Conservation (phyloP, 2,329 filamentous ascomycete species). For the Scytalidium sp. region DNA sequence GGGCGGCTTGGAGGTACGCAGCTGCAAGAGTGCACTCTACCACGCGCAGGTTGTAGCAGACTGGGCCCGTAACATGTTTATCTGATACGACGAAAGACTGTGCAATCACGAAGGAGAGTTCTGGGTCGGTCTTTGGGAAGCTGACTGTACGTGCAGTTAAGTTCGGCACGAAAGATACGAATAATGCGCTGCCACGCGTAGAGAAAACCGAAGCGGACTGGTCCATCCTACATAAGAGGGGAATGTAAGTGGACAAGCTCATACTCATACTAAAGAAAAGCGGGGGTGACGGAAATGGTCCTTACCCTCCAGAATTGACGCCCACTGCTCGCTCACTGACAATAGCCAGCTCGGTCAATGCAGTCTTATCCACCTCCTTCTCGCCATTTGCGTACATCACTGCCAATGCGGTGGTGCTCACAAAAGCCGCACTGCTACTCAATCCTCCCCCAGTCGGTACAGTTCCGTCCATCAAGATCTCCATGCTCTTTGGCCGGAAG, state of each 20-base stretch:
- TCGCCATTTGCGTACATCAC: constrained; percentile 85
- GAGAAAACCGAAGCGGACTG: constrained; percentile 96
- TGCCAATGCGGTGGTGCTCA: constrained; percentile 84
- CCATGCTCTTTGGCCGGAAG: constrained; percentile 73
- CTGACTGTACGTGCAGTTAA: constrained; percentile 75
- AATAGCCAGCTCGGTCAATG: constrained; percentile 88
- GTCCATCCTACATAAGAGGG: constrained; percentile 85
- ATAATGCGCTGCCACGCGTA: constrained; percentile 77
- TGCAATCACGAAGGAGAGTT: constrained; percentile 88
- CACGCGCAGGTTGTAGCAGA: constrained; percentile 95
- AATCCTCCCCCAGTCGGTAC: constrained; percentile 91
- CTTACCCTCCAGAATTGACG: constrained; percentile 91
- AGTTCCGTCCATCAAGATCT: constrained; percentile 85
- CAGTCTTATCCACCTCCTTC: constrained; percentile 78
- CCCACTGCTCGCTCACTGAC: constrained; percentile 92
- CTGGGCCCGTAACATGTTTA: constrained; percentile 89
- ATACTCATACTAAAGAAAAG: no score
- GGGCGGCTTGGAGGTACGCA: constrained; percentile 56
- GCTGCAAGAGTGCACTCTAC: constrained; percentile 94
- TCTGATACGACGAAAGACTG: constrained; percentile 93
- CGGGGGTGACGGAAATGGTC: neutral
- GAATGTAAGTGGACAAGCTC: constrained; percentile 22
- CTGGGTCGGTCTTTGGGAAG: constrained; percentile 77
- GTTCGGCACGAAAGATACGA: constrained; percentile 82
- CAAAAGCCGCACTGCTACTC: constrained; percentile 91